A percentile compares a stretch with the other conserved stretches of the same genome.
These are phyloP conservation scores for Podila horticola DNA, from an alignment of 192 early-diverging fungal species.

Conservation along the genomic window DNA sequence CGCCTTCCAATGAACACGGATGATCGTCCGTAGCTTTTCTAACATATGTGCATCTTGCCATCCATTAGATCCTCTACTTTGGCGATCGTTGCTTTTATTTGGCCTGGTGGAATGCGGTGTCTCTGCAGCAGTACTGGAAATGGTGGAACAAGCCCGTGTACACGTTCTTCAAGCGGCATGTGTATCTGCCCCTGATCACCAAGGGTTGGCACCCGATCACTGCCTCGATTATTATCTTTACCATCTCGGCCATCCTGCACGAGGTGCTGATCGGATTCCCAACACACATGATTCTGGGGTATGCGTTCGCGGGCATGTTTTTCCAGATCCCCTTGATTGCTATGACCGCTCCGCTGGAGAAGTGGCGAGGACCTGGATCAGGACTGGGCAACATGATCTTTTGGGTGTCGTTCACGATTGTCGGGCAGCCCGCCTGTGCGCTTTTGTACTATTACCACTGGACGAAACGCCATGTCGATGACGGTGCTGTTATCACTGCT, in stretches of 20 bases:
- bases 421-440: conserved; percentile 80
- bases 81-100: conserved; percentile 90
- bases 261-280: conserved; percentile 89
- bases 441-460: conserved; percentile 78
- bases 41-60: neutral
- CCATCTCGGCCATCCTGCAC: conserved; percentile 87
- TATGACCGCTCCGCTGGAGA: conserved; percentile 71
- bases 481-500: neutral
- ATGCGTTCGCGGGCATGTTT: conserved; percentile 85
- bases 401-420: conserved; percentile 84
- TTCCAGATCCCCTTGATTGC: conserved; percentile 81
- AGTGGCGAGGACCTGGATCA: conserved; percentile 73
- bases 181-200: conserved; percentile 83
- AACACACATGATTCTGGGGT: conserved; percentile 81
- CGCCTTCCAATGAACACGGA: neutral
- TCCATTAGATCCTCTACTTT: conserved; percentile 73
- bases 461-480: conserved; percentile 26
- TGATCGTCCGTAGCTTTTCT: neutral
- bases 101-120: conserved; percentile 90
- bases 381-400: conserved; percentile 82
- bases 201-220: conserved; percentile 66
- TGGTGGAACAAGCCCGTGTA: conserved; percentile 94
- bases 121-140: conserved; percentile 86
- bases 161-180: conserved; percentile 88
- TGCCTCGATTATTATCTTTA: conserved; percentile 75